Conservation (phyloP, 495 filamentous ascomycete species). For the Daldinia childiae region DNA sequence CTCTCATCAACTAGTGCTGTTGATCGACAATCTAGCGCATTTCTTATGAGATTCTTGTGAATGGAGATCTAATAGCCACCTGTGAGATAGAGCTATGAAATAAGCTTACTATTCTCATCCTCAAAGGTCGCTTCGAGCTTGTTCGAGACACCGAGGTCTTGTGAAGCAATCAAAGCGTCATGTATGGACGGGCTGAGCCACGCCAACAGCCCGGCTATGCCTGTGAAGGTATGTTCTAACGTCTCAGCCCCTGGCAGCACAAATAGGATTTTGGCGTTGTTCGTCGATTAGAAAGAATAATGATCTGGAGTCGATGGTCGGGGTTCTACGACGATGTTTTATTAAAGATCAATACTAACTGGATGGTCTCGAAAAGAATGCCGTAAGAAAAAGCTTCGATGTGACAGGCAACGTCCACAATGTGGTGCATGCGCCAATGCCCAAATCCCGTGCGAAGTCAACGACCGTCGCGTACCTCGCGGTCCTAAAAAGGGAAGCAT, state of each 20-base stretch:
- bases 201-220: constrained; percentile 56
- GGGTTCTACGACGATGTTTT: neutral
- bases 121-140: constrained; percentile 4
- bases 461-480: constrained; percentile 55
- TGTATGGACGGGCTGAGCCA: constrained; percentile 45
- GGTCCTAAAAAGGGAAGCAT: constrained; percentile 66
- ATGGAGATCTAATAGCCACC: neutral
- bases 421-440: constrained; percentile 62
- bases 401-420: constrained; percentile 61
- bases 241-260: constrained; percentile 35
- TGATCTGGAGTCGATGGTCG: neutral
- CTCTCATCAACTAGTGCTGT: constrained; percentile 1
- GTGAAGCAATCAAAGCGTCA: constrained; percentile 23
- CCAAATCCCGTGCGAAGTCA: constrained; percentile 60
- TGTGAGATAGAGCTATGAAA: constrained; percentile 16
- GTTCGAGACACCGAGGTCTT: constrained; percentile 8
- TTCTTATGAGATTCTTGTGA: neutral
- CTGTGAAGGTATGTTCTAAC: constrained; percentile 47
- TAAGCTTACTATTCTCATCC: neutral
- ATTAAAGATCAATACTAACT: constrained; percentile 22
- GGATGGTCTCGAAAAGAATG: constrained; percentile 50
- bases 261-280: constrained; percentile 12
- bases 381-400: constrained; percentile 59
- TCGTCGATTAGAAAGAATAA: neutral
- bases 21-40: constrained; percentile 1